Conservation (phyloP, 1,284 basidiomycete genomes). For the Cerrena zonata region DNA sequence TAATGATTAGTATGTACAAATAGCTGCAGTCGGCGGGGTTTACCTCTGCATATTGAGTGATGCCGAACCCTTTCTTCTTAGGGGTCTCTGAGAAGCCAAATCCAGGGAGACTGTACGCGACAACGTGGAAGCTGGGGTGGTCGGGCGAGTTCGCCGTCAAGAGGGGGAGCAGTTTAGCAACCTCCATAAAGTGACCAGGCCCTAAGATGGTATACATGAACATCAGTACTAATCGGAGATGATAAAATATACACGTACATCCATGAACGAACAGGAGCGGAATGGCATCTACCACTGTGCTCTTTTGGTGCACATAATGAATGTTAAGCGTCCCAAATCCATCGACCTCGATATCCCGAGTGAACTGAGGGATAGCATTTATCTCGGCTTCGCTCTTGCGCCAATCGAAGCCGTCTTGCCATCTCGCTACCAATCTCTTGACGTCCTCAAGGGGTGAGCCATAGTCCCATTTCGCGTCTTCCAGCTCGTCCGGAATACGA, state of each 20-base stretch:
- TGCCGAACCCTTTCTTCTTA: slow-evolving; percentile 27
- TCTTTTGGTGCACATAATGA: slow-evolving; percentile 18
- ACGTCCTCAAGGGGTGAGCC: background rate
- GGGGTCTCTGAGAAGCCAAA: slow-evolving; percentile 15
- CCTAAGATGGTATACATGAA: slow-evolving; percentile 9
- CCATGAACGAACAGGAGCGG: slow-evolving; percentile 23
- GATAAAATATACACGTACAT: slow-evolving; percentile 12
- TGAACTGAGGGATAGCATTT: slow-evolving; percentile 19
- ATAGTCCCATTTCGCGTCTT: slow-evolving; percentile 9
- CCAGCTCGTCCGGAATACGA: slow-evolving; percentile 12
- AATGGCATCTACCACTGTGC: slow-evolving; percentile 14
- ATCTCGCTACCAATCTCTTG: background rate
- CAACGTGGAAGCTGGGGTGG: slow-evolving; percentile 30
- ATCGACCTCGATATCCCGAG: slow-evolving; percentile 16
- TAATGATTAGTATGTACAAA: background rate
- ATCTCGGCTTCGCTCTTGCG: slow-evolving; percentile 13
- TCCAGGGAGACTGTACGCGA: slow-evolving; percentile 32
- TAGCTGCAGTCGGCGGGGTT: background rate
- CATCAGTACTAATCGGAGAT: slow-evolving; percentile 7
- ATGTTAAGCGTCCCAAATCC: slow-evolving; percentile 11
- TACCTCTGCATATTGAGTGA: slow-evolving; percentile 22
- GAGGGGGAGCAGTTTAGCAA: slow-evolving; percentile 15
- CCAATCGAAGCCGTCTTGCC: slow-evolving; percentile 20
- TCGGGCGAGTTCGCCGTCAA: slow-evolving; percentile 6
- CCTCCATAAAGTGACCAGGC: slow-evolving; percentile 37